Evolutionary conservation across 2,329 filamentous ascomycete genomes (phyloP), one percentile per base, ranked within the genome.

Genomic region (Thielaviopsis euricoi): DNA sequence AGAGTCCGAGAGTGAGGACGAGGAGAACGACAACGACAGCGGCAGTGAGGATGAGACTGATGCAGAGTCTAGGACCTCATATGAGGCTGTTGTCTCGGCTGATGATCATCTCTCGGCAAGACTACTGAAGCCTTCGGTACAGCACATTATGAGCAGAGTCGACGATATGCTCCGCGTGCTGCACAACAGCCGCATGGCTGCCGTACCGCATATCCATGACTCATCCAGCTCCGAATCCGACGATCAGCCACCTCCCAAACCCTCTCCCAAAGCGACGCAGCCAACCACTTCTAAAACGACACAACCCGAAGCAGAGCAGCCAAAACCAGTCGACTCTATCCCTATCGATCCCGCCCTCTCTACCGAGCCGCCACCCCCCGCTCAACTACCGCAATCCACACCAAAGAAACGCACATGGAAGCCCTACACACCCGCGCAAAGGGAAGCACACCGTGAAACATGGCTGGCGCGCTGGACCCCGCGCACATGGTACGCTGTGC

Each of bases 401-500:
- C 29, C 29, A 33, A 58, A 52, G 43, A 51, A 52, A 10, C 49
- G 13, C 46, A 6, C 17, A 23, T 37, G n/a, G 9, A 50, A n/a
- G 12, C 17, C 29, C 5, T 40, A 40, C 29, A 51, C 40, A 5
- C 19, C 40, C 40, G 23, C 51, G 22, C 58, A 52, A 22, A 25
- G 50, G n/a, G 23, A 37, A 10, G 17, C 48, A 22, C 58, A 49
- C 43, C 63, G 62, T 17, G 62, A 66, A 40, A 64, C 66, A 58
- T 58, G 59, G 57, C 64, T 69, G 3, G 62, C 64, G 1, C 64
- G 67, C 51, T 75, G 68, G 66, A 74, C 68, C 15, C 71, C 81
- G 13, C 78, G 86, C 22, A 86, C 94, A 70, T 97, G 91, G 91
- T 86, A 82, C 63, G 87, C 95, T 63, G 79, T 96, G 1, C 71